Evolutionary conservation across 139 green algal genomes (phyloP), one percentile per base, ranked within the genome.

Genomic region (Diplosphaera chodatii): DNA sequence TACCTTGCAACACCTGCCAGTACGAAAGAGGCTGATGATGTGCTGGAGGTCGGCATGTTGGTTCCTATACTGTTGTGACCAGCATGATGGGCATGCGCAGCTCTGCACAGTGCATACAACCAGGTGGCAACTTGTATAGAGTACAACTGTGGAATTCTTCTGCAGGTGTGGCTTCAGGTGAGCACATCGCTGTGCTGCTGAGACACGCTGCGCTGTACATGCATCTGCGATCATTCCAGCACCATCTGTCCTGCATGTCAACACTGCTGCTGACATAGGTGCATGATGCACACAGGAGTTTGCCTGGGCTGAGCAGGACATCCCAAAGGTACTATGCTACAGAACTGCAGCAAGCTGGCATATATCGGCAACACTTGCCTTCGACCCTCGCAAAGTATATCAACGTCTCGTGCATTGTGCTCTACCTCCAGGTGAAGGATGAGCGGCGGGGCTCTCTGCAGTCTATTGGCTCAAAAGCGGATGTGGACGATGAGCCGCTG

Each of bases 231-330:
- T 25, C 48, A n/a, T 23, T n/a, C 25, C 37, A 48, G 37, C 8
- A 48, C 37, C 37, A 10, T 48, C n/a, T n/a, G n/a, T n/a, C n/a
- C n/a, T n/a, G n/a, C n/a, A n/a, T n/a, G n/a, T n/a, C n/a, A n/a
- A n/a, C n/a, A n/a, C n/a, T n/a, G n/a, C n/a, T n/a, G n/a, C n/a
- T n/a, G n/a, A n/a, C n/a, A n/a, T n/a, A n/a, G n/a, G 37, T 10
- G 10, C 8, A 48, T 48, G 37, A 20, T 10, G 10, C 37, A 48
- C 85, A 28, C 72, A 80, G 55, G 78, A 85, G 73, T 80, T 85
- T 77, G 78, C 78, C 0, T 86, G 81, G 81, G 77, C 72, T 10
- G 81, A 86, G 74, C 22, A 34, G 0, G 79, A 86, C 6, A 37
- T 75, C 2, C 48, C 56, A 8, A 16, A n/a, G 13, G 67, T 73